Evolutionary conservation across 129 eudicot genomes (phyloP).

Genomic region (Solidago caesia): DNA sequence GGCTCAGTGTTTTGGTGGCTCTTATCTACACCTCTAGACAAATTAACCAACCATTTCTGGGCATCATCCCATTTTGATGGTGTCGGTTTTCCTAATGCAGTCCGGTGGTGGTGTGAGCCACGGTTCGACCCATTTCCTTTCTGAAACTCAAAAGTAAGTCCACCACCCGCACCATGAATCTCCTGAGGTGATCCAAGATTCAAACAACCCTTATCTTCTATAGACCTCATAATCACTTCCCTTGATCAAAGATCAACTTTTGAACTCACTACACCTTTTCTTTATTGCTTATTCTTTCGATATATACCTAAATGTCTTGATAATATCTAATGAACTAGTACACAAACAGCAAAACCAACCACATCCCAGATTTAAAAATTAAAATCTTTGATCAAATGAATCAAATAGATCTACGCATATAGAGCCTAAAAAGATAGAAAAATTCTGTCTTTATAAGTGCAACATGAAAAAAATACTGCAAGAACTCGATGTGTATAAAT

Average conservation of each 20-base stretch:
- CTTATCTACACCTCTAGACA: conserved; percentile 74
- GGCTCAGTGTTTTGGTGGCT: conserved; percentile 56
- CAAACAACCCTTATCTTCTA: conserved; percentile 75
- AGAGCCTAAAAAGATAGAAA: background rate
- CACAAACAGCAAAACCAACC: conserved; percentile 13
- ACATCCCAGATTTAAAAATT: conserved; percentile 9
- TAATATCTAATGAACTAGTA: background rate
- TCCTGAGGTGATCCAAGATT: conserved; percentile 51
- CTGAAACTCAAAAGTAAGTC: conserved; percentile 61
- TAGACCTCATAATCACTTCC: conserved; percentile 61
- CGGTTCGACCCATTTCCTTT: conserved; percentile 60
- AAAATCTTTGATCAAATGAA: background rate
- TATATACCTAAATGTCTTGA: background rate
- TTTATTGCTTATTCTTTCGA: background rate
- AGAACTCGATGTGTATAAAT: background rate
- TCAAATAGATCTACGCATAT: conserved; percentile 10
- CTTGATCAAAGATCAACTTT: conserved; percentile 21
- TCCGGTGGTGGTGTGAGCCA: conserved; percentile 55
- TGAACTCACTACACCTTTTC: background rate
- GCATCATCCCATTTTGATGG: conserved; percentile 99
- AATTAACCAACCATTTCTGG: conserved; percentile 84
- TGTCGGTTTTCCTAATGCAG: conserved; percentile 81
- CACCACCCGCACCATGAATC: conserved; percentile 27
- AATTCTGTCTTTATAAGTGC: background rate
- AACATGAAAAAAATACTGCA: no score